Percentiles rank a stretch among this genome's conserved stretches.
phyloP scores from a whole-genome alignment of 306 rosid genomes.

The Vigna unguiculata region DNA sequence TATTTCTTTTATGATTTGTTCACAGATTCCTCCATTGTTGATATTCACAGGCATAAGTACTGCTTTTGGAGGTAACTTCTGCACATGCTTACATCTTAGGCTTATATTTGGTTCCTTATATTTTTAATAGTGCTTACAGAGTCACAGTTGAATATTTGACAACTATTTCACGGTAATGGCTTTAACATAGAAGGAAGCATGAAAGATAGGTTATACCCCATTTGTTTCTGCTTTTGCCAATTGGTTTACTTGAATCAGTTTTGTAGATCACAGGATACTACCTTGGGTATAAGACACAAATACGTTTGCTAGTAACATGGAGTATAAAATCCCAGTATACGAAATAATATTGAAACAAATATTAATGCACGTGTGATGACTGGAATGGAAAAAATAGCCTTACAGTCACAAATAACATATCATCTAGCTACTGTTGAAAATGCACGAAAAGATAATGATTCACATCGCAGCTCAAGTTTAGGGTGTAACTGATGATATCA shows the following conservation, averaged over 20 bases:
- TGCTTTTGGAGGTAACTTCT: slow-evolving; percentile 82
- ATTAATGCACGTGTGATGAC: not conserved
- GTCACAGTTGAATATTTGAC: slow-evolving; percentile 9
- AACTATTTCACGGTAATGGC: not conserved
- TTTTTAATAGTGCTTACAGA: not conserved
- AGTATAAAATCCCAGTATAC: not conserved
- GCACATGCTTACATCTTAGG: slow-evolving; percentile 2
- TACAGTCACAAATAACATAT: not conserved
- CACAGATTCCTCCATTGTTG: slow-evolving; percentile 86
- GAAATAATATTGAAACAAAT: not conserved
- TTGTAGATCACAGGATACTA: not conserved
- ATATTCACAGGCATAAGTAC: slow-evolving; percentile 81
- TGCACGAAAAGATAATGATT: not conserved
- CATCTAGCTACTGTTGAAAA: not conserved
- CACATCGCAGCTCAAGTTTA: not conserved
- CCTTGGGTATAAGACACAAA: not conserved
- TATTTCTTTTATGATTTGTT: slow-evolving; percentile 30
- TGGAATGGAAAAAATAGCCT: not conserved
- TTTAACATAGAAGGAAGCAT: slow-evolving; percentile 1
- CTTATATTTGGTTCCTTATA: not conserved
- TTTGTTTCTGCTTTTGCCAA: not conserved
- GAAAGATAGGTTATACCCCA: slow-evolving; percentile 8
- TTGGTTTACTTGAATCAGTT: slow-evolving; percentile 20
- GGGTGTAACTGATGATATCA: not conserved
- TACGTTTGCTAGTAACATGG: not conserved